These are phyloP conservation scores for Neonectria faginata DNA, from an alignment of 2,329 filamentous ascomycete species.

Conservation along the genomic window DNA sequence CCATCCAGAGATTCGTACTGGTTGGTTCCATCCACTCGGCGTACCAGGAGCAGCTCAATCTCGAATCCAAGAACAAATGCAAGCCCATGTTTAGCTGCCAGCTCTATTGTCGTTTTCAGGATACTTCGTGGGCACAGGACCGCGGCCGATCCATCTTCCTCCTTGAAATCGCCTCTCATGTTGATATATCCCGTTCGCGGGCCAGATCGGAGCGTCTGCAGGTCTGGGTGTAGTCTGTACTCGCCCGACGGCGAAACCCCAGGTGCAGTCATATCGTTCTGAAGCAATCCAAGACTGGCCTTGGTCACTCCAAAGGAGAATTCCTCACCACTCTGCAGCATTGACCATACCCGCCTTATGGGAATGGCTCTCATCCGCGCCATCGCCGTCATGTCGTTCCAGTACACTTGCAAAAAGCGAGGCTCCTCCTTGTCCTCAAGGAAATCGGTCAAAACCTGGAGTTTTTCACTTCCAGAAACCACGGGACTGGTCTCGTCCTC, in stretches of 20 bases:
- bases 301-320: conserved; percentile 70
- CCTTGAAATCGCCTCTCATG: conserved; percentile 74
- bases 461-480: conserved; percentile 19
- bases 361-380: conserved; percentile 76
- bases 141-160: conserved; percentile 63
- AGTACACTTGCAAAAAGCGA: conserved; percentile 79
- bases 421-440: conserved; percentile 61
- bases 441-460: conserved; percentile 48
- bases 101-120: conserved; percentile 66
- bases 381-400: conserved; percentile 81
- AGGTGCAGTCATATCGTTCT: conserved; percentile 70
- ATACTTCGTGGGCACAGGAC: conserved; percentile 73
- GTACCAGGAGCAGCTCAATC: conserved; percentile 81
- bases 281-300: conserved; percentile 74
- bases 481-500: conserved; percentile 14
- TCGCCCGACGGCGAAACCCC: conserved; percentile 70
- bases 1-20: conserved; percentile 61
- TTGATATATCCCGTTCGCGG: conserved; percentile 71
- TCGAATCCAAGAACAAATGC: conserved; percentile 81
- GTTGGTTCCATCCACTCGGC: conserved; percentile 51
- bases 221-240: conserved; percentile 74
- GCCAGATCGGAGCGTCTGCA: conserved; percentile 70
- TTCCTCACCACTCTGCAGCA: conserved; percentile 58
- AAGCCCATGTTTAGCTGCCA: conserved; percentile 64
- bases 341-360: conserved; percentile 64